Evolutionary conservation across 2,329 filamentous ascomycete species (phyloP).

Genomic region (Fusarium pininemorale): DNA sequence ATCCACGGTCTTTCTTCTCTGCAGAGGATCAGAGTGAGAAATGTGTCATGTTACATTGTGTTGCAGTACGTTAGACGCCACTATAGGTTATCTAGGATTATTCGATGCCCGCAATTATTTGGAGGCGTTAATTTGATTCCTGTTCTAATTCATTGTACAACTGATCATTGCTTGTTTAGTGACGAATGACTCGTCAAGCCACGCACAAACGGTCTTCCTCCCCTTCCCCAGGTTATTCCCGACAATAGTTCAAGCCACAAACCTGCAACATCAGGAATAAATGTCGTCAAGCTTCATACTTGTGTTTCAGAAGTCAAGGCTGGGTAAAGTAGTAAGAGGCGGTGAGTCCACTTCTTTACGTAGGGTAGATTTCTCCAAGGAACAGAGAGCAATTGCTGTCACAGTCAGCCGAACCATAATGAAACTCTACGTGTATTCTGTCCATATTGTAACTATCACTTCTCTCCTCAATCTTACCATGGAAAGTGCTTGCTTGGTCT

Average conservation of each 20-base stretch:
- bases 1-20: background rate
- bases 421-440: background rate
- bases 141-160: background rate
- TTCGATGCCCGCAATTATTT: background rate
- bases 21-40: background rate
- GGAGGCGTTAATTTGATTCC: background rate
- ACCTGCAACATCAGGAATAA: background rate
- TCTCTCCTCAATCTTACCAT: background rate
- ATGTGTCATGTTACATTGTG: background rate
- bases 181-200: slow-evolving; percentile 28
- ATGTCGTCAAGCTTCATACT: slow-evolving; percentile 11
- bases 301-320: slow-evolving; percentile 13
- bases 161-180: background rate
- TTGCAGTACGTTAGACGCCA: background rate
- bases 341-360: slow-evolving; percentile 8
- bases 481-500: background rate
- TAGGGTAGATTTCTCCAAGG: slow-evolving; percentile 10
- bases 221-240: background rate
- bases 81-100: background rate
- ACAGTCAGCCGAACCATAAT: background rate
- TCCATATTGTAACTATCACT: background rate
- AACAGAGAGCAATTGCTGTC: background rate
- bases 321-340: background rate
- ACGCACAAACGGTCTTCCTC: background rate
- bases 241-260: background rate